Evolutionary conservation across 2,329 filamentous ascomycete species (phyloP).

Genomic region (Dendrostoma leiphaemia): DNA sequence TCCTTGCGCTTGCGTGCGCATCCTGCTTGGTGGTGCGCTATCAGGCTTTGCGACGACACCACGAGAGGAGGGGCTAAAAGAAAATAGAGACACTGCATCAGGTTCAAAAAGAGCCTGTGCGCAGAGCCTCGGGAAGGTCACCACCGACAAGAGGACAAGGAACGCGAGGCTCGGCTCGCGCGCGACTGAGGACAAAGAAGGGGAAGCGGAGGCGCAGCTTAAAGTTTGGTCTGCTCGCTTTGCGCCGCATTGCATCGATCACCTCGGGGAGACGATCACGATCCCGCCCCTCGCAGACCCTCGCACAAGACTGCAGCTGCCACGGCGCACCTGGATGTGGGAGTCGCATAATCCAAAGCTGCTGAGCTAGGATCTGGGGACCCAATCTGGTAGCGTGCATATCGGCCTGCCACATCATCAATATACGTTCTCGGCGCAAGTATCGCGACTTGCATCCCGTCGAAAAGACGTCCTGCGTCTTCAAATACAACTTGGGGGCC

Average conservation of each 20-base stretch:
- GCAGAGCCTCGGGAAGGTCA: not conserved
- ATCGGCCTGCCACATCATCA: conserved; percentile 44
- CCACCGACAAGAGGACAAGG: not conserved
- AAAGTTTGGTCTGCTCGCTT: conserved; percentile 4
- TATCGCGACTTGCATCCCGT: conserved; percentile 36
- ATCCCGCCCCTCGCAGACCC: conserved; percentile 10
- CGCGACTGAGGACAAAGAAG: conserved; percentile 1
- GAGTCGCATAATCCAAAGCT: conserved; percentile 21
- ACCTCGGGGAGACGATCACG: conserved; percentile 10
- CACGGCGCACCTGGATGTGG: conserved; percentile 19
- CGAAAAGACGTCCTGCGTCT: conserved; percentile 14
- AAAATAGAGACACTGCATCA: not conserved
- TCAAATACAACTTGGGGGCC: conserved; percentile 1
- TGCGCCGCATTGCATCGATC: conserved; percentile 3
- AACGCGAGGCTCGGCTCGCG: conserved; percentile 13
- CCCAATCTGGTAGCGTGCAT: conserved; percentile 46
- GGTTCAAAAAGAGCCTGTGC: conserved; percentile 9
- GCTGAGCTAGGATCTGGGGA: conserved; percentile 30
- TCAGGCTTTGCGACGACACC: conserved; percentile 12
- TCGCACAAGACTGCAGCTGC: conserved; percentile 18
- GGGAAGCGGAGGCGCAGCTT: not conserved
- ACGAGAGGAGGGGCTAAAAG: conserved; percentile 15
- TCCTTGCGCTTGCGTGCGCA: conserved; percentile 2
- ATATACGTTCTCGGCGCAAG: conserved; percentile 38
- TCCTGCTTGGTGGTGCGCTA: conserved; percentile 6